These are phyloP conservation scores for Cymbopogon flexuosus DNA, from an alignment of 202 grass and related monocot genomes.

Conservation along the genomic window DNA sequence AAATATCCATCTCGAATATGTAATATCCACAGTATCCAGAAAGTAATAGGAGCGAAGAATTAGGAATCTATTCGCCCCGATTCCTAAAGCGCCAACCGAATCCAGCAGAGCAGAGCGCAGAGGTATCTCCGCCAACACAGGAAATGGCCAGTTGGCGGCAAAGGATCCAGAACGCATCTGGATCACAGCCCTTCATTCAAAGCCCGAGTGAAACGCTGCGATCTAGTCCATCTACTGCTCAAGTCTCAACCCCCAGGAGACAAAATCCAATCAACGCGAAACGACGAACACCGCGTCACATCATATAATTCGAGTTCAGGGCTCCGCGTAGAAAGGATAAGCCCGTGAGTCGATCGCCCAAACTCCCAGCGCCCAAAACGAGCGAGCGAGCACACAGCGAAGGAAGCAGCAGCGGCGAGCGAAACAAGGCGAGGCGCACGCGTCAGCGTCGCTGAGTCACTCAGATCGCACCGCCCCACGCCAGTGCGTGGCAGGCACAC, in stretches of 20 bases:
- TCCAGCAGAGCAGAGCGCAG: not conserved
- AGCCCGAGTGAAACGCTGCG: not conserved
- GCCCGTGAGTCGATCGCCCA: not conserved
- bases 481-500: not conserved
- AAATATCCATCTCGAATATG: not conserved
- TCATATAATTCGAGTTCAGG: not conserved
- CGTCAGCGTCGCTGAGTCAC: not conserved
- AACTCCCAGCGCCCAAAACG: not conserved
- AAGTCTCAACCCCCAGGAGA: not conserved
- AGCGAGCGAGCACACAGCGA: not conserved
- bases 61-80: slow-evolving; percentile 17
- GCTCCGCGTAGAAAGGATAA: not conserved
- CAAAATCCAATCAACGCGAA: not conserved
- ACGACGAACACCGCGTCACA: not conserved
- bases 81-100: not conserved
- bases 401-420: not conserved
- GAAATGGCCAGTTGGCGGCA: not conserved
- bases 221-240: not conserved
- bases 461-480: not conserved
- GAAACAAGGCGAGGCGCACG: not conserved
- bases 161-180: not conserved
- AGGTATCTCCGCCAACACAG: not conserved
- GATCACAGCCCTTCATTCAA: not conserved
- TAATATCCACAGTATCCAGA: not conserved
- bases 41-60: not conserved